These are phyloP conservation scores for Ogataea philodendri DNA, from an alignment of 805 yeast genomes.

Conservation along the genomic window DNA sequence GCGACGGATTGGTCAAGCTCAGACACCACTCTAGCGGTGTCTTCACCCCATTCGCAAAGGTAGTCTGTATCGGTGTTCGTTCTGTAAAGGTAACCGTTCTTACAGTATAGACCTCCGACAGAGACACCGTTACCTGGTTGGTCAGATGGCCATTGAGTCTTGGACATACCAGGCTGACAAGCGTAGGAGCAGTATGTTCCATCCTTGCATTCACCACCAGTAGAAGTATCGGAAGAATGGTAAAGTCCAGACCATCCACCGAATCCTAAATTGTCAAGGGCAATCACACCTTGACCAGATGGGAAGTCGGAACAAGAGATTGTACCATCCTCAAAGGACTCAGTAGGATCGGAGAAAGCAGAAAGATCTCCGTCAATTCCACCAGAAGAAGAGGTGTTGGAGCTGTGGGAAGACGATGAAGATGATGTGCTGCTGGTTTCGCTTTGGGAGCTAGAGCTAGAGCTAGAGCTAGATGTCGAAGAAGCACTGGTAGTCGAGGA, in stretches of 20 bases:
- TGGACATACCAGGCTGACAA: constrained; percentile 77
- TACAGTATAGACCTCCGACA: constrained; percentile 68
- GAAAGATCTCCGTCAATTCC: constrained; percentile 56
- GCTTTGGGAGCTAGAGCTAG: too few relatives aligned
- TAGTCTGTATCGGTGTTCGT: constrained; percentile 48
- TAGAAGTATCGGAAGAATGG: constrained; percentile 39
- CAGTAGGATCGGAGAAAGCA: constrained; percentile 54
- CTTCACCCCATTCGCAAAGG: constrained; percentile 65
- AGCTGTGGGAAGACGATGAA: constrained; percentile 16
- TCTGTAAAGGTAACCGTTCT: constrained; percentile 58
- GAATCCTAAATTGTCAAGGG: constrained; percentile 66
- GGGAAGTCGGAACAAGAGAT: constrained; percentile 70
- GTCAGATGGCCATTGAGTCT: constrained; percentile 71
- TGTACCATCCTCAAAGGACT: constrained; percentile 69
- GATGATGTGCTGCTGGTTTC: constrained; percentile 20
- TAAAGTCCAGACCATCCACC: constrained; percentile 62
- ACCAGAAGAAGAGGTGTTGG: constrained; percentile 36
- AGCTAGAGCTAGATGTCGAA: constrained; percentile 23
- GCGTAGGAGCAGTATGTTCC: constrained; percentile 77
- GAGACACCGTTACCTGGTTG: constrained; percentile 71
- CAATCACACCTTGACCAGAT: constrained; percentile 77
- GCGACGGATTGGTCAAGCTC: constrained; percentile 53
- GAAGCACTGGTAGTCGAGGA: constrained; percentile 21
- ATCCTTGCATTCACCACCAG: constrained; percentile 57
- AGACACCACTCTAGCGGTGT: constrained; percentile 53